phyloP scores from a whole-genome alignment of 768 basidiomycete species.

The Russula sp. region DNA sequence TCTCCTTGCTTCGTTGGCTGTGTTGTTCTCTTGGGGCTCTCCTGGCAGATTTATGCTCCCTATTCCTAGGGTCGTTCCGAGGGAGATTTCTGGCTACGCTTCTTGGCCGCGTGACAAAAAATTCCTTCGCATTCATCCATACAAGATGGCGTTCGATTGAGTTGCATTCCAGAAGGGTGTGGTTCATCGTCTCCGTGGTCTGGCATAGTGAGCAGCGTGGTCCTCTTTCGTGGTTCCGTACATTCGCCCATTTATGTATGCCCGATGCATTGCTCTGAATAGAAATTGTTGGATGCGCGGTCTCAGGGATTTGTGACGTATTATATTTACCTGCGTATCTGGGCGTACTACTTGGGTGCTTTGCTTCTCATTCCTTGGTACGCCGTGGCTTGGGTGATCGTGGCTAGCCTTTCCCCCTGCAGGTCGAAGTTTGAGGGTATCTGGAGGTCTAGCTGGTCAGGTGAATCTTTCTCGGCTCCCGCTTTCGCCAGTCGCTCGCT shows the following conservation, averaged over 20 bases:
- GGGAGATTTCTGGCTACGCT: background rate
- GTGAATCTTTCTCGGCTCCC: background rate
- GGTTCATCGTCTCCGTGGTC: constrained; percentile 16
- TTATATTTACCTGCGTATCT: too few species aligned
- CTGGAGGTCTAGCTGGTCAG: background rate
- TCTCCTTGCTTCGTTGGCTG: too few species aligned
- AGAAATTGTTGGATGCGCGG: background rate
- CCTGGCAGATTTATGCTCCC: constrained; percentile 8
- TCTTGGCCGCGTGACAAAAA: background rate
- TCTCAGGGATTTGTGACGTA: too few species aligned
- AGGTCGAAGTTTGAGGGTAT: background rate
- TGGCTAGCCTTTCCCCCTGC: background rate
- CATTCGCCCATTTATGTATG: background rate
- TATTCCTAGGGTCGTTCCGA: background rate
- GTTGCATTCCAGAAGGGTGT: constrained; percentile 21
- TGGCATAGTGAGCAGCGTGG: background rate
- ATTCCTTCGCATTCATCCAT: too few species aligned
- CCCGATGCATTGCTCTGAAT: background rate
- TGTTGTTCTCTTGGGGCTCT: too few species aligned
- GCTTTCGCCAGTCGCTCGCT: background rate
- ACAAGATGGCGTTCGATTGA: background rate
- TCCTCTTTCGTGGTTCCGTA: background rate
- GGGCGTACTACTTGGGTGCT: background rate
- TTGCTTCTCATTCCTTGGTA: background rate
- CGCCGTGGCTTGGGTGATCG: background rate